Percentiles rank a stretch among this genome's conserved stretches.
Evolutionary conservation across 176 grass and related monocot genomes (phyloP).

Genomic region (Zoysia japonica): DNA sequence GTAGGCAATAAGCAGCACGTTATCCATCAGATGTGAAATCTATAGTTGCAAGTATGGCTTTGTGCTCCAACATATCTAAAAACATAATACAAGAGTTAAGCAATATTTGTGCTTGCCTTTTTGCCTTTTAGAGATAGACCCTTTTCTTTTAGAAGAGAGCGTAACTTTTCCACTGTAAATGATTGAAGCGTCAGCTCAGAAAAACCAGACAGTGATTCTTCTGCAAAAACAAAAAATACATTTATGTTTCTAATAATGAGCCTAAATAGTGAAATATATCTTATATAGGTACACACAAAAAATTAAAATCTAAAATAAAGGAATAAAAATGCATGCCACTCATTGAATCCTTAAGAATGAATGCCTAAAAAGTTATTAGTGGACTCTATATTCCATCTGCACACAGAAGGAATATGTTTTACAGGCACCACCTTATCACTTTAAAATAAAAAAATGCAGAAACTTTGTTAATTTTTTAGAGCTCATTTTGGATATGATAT

Average conservation of each 20-base stretch:
- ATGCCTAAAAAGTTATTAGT: background rate
- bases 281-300: background rate
- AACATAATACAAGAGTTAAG: slow-evolving; percentile 4
- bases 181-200: slow-evolving; percentile 62
- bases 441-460: too few species aligned
- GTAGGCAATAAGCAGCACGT: background rate
- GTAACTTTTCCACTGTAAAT: slow-evolving; percentile 65
- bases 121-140: slow-evolving; percentile 66
- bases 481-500: background rate
- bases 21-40: background rate
- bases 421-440: background rate
- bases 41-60: background rate
- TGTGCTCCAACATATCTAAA: background rate
- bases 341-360: background rate
- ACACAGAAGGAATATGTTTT: background rate
- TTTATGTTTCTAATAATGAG: background rate
- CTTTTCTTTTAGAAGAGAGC: slow-evolving; percentile 67
- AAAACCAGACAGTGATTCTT: slow-evolving; percentile 32
- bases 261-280: background rate
- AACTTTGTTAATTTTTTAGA: background rate
- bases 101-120: slow-evolving; percentile 48
- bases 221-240: slow-evolving; percentile 9
- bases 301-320: background rate
- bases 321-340: background rate
- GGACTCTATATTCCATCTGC: background rate